Conservation (phyloP, 441 rosid genomes). For the Lepidium campestre region DNA sequence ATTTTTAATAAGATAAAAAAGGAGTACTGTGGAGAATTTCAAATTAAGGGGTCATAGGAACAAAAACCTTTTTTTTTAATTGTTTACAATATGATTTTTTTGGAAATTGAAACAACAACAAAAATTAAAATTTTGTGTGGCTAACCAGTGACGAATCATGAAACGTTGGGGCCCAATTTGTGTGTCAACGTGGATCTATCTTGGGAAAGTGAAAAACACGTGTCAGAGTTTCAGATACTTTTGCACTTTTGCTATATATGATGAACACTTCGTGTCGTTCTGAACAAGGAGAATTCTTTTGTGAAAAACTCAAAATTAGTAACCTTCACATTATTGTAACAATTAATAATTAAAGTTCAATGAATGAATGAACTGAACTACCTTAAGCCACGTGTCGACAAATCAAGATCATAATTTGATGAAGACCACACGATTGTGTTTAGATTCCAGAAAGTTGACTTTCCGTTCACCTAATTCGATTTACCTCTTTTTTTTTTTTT, state of each 20-base stretch:
- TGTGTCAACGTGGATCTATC: background rate
- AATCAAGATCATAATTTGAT: background rate
- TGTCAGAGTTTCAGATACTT: background rate
- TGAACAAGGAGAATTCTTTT: background rate
- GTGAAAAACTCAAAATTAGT: conserved; percentile 1
- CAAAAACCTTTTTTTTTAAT: no score
- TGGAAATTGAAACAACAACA: background rate
- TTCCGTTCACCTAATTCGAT: conserved; percentile 8
- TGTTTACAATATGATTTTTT: background rate
- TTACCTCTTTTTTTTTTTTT: background rate
- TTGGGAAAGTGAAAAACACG: background rate
- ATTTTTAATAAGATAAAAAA: no score
- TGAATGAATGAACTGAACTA: conserved; percentile 4
- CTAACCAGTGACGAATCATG: background rate
- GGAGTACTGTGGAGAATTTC: no score
- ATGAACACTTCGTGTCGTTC: conserved; percentile 13
- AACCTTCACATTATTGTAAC: background rate
- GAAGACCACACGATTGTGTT: conserved; percentile 14
- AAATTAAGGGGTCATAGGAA: no score
- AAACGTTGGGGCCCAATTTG: background rate
- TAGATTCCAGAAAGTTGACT: background rate
- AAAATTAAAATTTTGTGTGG: background rate
- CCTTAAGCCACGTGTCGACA: background rate
- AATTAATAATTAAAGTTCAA: background rate
- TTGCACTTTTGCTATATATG: background rate